Conservation (phyloP, 352 stramenopile species). For the Phytophthora macrochlamydospora region DNA sequence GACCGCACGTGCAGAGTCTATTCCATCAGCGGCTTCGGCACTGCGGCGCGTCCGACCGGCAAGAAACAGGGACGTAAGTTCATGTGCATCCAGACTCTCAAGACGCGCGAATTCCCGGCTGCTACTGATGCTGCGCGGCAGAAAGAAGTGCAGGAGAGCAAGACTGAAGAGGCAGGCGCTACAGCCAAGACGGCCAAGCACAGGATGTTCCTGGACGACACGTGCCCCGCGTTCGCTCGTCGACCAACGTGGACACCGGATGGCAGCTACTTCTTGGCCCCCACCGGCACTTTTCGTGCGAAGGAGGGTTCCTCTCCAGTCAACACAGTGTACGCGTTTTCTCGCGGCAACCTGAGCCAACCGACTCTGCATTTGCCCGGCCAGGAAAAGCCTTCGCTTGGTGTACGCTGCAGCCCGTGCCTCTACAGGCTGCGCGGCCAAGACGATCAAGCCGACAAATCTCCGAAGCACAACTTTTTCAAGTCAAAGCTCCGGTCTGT, state of each 20-base stretch:
- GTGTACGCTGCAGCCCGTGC: slow-evolving; percentile 93
- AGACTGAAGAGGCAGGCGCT: slow-evolving; percentile 2
- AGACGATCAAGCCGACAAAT: slow-evolving; percentile 3
- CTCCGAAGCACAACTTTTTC: slow-evolving; percentile 66
- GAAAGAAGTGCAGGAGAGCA: slow-evolving; percentile 15
- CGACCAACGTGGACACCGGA: slow-evolving; percentile 93
- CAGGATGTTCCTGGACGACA: slow-evolving; percentile 94
- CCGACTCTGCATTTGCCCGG: slow-evolving; percentile 93
- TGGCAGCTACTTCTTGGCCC: slow-evolving; percentile 91
- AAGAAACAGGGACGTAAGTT: slow-evolving; percentile 83
- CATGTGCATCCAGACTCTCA: slow-evolving; percentile 77
- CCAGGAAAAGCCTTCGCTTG: slow-evolving; percentile 93
- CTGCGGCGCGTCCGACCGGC: slow-evolving; percentile 40
- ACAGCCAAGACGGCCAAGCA: slow-evolving; percentile 49
- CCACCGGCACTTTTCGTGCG: slow-evolving; percentile 76
- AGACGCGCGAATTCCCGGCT: slow-evolving; percentile 68
- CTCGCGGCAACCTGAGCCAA: slow-evolving; percentile 90
- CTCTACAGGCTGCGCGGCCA: slow-evolving; percentile 84
- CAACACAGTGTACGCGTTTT: slow-evolving; percentile 95
- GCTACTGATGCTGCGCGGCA: not conserved
- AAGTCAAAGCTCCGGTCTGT: slow-evolving; percentile 83
- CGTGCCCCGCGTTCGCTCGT: slow-evolving; percentile 94
- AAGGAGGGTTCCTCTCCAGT: slow-evolving; percentile 44
- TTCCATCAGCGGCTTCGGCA: slow-evolving; percentile 71
- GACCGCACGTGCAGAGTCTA: slow-evolving; percentile 96